Evolutionary conservation across 2,329 filamentous ascomycete genomes (phyloP), one percentile per base, ranked within the genome.

Genomic region (Fusarium kyushuense): DNA sequence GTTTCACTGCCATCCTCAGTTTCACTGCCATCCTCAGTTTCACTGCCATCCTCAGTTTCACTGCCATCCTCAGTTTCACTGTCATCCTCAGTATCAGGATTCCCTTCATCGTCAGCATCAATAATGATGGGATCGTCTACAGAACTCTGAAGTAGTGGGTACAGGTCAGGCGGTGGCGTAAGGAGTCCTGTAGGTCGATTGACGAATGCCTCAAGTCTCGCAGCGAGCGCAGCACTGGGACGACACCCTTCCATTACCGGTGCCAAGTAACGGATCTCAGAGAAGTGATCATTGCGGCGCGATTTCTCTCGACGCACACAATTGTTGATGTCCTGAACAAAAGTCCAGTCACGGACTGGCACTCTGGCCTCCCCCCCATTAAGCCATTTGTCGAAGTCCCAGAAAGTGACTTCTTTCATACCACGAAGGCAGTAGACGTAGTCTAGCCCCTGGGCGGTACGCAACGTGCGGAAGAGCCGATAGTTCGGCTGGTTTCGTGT

Each of bases 341-440:
- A 80, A 0, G 69, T 70, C 25, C 45, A 74, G 53, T 80, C 76
- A 12, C 77, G 68, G 2, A 80, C 67, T 0, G 56, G 54, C 1
- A 36, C 17, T 25, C 60, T 69, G 4, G 12, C 13, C 4, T 43
- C 16, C 0, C 7, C 1, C 0, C 8, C 1, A 0, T 25, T 14
- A 0, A 66, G n/a, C 69, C 74, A 79, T 14, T 67, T 59, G 21
- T 79, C 69, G 4, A 78, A 75, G 56, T 85, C 82, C 57, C 79
- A 81, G 53, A 85, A 80, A 0, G 77, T 73, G 1, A 84, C 58
- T n/a, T 71, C 73, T 1, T 72, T 58, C 43, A 86, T 64, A 0
- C 83, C 84, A 1, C 84, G 80, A 6, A 86, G 79, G 25, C 77
- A 73, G 14, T 77, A 72, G 5, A 86, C 40, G 27, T 79, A 82